These are phyloP conservation scores for Chlorella ohadii DNA, from an alignment of 139 green algal genomes.

Conservation along the genomic window DNA sequence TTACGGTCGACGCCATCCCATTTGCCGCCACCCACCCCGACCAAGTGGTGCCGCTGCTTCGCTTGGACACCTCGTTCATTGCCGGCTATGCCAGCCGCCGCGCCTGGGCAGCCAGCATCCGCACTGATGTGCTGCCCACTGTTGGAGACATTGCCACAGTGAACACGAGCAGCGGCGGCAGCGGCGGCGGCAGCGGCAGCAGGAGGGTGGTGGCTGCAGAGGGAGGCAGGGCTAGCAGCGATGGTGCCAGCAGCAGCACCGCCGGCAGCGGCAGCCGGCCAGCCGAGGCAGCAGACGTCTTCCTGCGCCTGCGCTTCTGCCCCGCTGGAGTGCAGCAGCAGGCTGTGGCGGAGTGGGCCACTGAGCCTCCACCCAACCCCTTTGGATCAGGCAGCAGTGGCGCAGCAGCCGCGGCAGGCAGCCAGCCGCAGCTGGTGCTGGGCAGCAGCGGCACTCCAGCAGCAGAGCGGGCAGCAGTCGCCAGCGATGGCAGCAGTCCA, in stretches of 20 bases:
- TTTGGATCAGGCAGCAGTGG: not conserved
- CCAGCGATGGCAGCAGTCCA: not conserved
- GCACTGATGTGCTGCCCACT: not conserved
- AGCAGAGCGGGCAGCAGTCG: not conserved
- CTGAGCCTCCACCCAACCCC: not conserved
- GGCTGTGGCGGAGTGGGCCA: not conserved
- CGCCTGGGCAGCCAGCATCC: slow-evolving; percentile 15
- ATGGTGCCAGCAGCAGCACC: not conserved
- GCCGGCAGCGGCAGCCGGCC: not conserved
- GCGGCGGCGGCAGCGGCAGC: not conserved
- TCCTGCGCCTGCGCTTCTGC: slow-evolving; percentile 39
- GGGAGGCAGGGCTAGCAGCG: not conserved
- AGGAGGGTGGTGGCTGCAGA: not conserved
- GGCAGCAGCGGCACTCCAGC: not conserved
- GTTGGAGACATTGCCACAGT: not conserved
- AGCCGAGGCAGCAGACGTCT: not conserved
- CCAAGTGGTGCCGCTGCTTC: not conserved
- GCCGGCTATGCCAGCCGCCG: not conserved
- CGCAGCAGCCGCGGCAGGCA: not conserved
- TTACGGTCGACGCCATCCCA: slow-evolving; percentile 11
- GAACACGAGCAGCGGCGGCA: not conserved
- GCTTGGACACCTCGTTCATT: not conserved
- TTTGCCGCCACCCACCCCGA: slow-evolving; percentile 3
- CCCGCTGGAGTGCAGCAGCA: not conserved
- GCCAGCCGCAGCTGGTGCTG: not conserved